Base-by-base conservation (phyloP, 202 grass and related monocot species). In the Hordeum pubiflorum region DNA sequence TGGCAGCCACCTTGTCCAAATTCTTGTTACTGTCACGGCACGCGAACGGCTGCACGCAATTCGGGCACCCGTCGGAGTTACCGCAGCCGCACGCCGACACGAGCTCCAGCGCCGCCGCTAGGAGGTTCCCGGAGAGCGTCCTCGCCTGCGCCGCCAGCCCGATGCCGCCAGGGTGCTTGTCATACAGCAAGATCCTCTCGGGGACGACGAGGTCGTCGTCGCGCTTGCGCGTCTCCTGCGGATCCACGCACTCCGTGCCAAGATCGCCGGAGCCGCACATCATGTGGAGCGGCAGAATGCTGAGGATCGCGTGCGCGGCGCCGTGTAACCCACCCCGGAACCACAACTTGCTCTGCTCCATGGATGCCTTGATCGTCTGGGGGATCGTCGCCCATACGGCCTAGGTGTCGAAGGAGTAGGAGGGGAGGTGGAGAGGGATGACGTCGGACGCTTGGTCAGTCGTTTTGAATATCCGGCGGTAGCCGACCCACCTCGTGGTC, bases 211-310 rank as follows among this genome's bases (percentile, higher is more conserved):
- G 3, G 11, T 41, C 67, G 1, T 70, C 44, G 14, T 34, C n/a
- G 58, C 38, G 72, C 15, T 7, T 52, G 6, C 22, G 39, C 7
- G 11, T 72, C 82, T 79, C 87, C 58, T 73, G 74, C 1, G 89
- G 86, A 37, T 81, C 82, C 15, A 76, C 84, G 63, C 92, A 91
- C 36, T 89, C 78, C 6, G 81, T 87, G 12, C 74, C 92, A 17
- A 89, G 70, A 85, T 94, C 92, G 22, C 74, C 85, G 73, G 69
- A 46, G 64, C 82, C 89, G 81, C 92, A 94, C 82, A 86, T 91
- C 61, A 91, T 80, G 70, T 91, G 84, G 59, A 91, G 29, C 26
- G 92, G 89, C 13, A 85, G 69, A 7, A 91, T 87, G 22, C 89
- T 87, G 5, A 90, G 69, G 13, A 93, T 82, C 18, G 87, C 85